phyloP scores from a whole-genome alignment of 2,329 filamentous ascomycete species.

The Penicillium sp. region DNA sequence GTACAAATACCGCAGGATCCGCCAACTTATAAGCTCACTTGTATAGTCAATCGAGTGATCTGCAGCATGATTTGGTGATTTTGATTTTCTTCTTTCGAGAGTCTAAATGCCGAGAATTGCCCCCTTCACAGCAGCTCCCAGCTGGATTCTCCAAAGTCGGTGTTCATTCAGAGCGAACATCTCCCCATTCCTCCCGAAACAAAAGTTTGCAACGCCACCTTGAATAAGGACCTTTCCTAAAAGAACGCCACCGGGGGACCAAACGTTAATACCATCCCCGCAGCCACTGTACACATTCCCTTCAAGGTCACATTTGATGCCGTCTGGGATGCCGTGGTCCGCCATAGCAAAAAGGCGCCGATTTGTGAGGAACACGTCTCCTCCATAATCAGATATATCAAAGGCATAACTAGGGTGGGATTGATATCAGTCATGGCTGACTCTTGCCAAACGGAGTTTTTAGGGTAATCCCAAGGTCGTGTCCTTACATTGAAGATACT shows the following conservation, averaged over 20 bases:
- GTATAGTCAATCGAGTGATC: too few relatives aligned
- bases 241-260: constrained; percentile 49
- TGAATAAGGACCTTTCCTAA: constrained; percentile 60
- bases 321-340: constrained; percentile 48
- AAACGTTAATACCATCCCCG: constrained; percentile 58
- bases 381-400: constrained; percentile 43
- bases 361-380: constrained; percentile 48
- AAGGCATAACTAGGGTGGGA: constrained; percentile 46
- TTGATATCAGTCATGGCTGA: too few relatives aligned
- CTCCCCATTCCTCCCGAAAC: constrained; percentile 44
- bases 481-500: constrained; percentile 29
- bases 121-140: constrained; percentile 22
- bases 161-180: constrained; percentile 49
- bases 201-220: constrained; percentile 51
- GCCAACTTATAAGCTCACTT: too few relatives aligned
- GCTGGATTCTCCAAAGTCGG: constrained; percentile 46
- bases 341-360: constrained; percentile 55
- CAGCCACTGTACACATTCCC: constrained; percentile 61
- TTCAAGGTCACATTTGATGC: constrained; percentile 52
- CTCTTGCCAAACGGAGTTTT: too few relatives aligned
- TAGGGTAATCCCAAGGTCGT: too few relatives aligned
- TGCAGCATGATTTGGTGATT: too few relatives aligned
- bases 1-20: too few relatives aligned
- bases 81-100: background rate
- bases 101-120: constrained; percentile 7